Base-by-base conservation (phyloP, 2,329 filamentous ascomycete species). In the Dactylellina haptotyla region DNA sequence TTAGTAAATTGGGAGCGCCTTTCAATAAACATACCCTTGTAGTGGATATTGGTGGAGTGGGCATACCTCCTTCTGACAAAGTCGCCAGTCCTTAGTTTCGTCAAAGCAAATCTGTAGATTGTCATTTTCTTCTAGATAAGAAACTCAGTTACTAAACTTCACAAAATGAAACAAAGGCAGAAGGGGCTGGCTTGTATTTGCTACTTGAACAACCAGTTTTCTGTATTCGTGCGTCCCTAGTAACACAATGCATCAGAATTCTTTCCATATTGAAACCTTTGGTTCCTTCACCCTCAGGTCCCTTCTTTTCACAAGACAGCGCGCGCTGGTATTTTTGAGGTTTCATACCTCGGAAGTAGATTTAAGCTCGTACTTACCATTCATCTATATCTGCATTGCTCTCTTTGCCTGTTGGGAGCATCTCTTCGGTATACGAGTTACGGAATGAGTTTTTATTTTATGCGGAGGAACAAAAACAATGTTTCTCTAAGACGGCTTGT, bases 151-250 rank as follows among this genome's bases (percentile, higher is more conserved):
- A n/a, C n/a, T n/a, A n/a, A n/a, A n/a, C n/a, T n/a, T n/a, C n/a
- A 18, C 4, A 5, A 32, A 51, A 20, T 3, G 12, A 18, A 3
- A 14, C 48, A 34, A 51, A 51, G 5, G 28, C 14, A 37, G 25
- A 46, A n/a, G 4, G 28, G 37, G 9, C 8, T 18, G 26, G 14
- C 12, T 20, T 14, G 41, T 18, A 28, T 45, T 10, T 25, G n/a
- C 18, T 37, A 72, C 67, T 34, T 48, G 67, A 64, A 32, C 67
- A 72, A 14, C 67, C 67, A 3, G 67, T 59, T 54, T 59, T 64
- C 30, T 61, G 23, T 46, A 72, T 72, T 34, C 67, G 59, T 41
- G 41, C 23, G 14, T 64, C 61, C 67, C 67, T 72, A 45, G 23
- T 18, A 10, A 39, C 5, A 14, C 23, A 39, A 39, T 23, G 14